A percentile compares a stretch with the other conserved stretches of the same genome.
These are phyloP conservation scores for Neonectria magnoliae DNA, from an alignment of 2,329 filamentous ascomycete species.

Conservation along the genomic window DNA sequence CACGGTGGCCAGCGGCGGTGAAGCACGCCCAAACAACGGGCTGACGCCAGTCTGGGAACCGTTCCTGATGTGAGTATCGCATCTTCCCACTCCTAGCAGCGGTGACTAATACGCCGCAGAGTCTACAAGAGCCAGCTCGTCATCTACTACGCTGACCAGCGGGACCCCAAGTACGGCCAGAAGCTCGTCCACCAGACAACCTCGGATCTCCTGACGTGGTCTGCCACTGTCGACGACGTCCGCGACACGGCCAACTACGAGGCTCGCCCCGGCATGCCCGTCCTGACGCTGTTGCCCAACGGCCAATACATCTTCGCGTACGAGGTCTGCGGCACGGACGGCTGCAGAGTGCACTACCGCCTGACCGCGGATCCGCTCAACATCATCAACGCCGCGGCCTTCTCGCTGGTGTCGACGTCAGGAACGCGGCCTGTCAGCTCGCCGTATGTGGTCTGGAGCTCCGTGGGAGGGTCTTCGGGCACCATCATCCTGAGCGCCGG, in stretches of 20 bases:
- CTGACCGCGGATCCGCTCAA: conserved; percentile 51
- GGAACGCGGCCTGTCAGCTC: conserved; percentile 50
- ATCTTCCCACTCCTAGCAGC: fast-evolving
- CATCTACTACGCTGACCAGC: conserved; percentile 77
- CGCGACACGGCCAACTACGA: conserved; percentile 65
- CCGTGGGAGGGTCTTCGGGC: conserved; percentile 55
- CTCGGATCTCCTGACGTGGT: conserved; percentile 69
- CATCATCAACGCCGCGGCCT: conserved; percentile 45
- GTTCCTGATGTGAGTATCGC: conserved; percentile 60
- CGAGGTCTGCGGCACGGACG: conserved; percentile 62
- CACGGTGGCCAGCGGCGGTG: conserved; percentile 71
- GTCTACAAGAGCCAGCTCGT: conserved; percentile 68
- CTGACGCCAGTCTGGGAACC: conserved; percentile 79
- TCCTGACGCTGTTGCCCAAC: conserved; percentile 65
- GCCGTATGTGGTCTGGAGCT: conserved; percentile 57
- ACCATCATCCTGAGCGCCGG: conserved; percentile 56
- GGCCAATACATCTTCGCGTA: conserved; percentile 67
- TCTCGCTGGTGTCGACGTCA: conserved; percentile 47
- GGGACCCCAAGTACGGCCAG: conserved; percentile 70
- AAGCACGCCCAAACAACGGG: conserved; percentile 70
- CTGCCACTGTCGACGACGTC: conserved; percentile 65
- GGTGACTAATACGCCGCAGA: conserved; percentile 40
- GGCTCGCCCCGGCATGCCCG: conserved; percentile 75
- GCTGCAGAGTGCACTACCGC: conserved; percentile 57
- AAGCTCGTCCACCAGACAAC: conserved; percentile 74